phyloP scores from a whole-genome alignment of 1,284 basidiomycete genomes.

The Phenoliferia sp. region DNA sequence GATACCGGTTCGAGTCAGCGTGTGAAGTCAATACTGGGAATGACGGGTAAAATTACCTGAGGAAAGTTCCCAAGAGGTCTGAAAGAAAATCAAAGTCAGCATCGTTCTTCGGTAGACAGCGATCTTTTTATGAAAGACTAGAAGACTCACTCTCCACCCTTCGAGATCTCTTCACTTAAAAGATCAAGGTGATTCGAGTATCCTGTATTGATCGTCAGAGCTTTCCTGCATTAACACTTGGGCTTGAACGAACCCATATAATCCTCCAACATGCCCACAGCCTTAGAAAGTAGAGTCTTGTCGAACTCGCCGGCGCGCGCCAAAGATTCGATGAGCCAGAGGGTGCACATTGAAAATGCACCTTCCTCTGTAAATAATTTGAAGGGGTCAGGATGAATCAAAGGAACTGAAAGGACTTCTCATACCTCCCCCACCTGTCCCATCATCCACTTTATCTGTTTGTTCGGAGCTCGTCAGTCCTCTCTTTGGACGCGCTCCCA shows the following conservation, averaged over 20 bases:
- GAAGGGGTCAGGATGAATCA: too few relatives aligned
- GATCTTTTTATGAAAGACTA: too few relatives aligned
- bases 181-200: constrained; percentile 82
- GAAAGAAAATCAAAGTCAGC: neutral
- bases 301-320: constrained; percentile 78
- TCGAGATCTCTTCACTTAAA: constrained; percentile 59
- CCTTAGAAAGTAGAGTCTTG: constrained; percentile 58
- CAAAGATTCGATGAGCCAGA: constrained; percentile 75
- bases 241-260: too few relatives aligned
- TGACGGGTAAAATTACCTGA: constrained; percentile 11
- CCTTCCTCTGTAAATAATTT: constrained; percentile 24
- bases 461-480: neutral
- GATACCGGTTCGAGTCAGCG: too few relatives aligned
- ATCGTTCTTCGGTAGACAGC: neutral
- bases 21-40: neutral
- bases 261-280: constrained; percentile 77
- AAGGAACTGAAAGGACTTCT: constrained; percentile 2
- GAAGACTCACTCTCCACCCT: constrained; percentile 18
- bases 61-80: constrained; percentile 34
- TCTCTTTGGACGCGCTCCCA: too few relatives aligned
- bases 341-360: constrained; percentile 49
- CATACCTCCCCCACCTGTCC: constrained; percentile 89
- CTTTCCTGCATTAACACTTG: too few relatives aligned
- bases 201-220: too few relatives aligned
- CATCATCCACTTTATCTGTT: constrained; percentile 66